Evolutionary conservation across 495 filamentous ascomycete species (phyloP), one percentile per base, ranked within the genome.

Genomic region (Aspergillus ellipticus): DNA sequence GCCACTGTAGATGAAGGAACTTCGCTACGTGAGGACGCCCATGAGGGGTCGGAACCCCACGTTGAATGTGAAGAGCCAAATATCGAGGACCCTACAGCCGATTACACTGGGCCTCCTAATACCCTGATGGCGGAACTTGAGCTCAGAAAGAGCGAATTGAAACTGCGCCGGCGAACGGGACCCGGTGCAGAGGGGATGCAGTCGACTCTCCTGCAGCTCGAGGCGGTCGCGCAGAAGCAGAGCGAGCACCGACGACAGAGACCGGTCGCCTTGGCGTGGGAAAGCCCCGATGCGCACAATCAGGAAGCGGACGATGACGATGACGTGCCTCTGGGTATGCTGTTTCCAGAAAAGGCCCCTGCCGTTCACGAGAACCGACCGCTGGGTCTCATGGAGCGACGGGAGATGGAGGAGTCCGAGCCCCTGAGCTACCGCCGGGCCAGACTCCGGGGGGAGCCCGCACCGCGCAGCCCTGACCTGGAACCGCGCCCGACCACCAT

Each of bases 121-220:
- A 98, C 94, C 1, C 79, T 98, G 0, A 81, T 98, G 19, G 95
- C 95, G 2, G 94, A 98, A 66, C 76, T 98, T 16, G 89, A 96
- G 68, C 74, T 94, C 46, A 85, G 94, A 24, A 97, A 97, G 66
- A 83, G 86, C 35, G 88, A 93, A 58, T 84, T 90, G 60, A 88
- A 89, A 67, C 77, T 82, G 45, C 83, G 94, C 42, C 90, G 81
- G 35, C 83, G 86, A 10, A 89, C 88, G 2, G 81, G 83, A 5
- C 75, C 83, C 22, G 83, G 78, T 31, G 79, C 82, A 1, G 83
- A 86, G 41, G 92, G 92, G 5, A 82, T 95, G 74, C 89, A 89
- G 42, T 86, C 87, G n/a, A 97, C 95, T 0, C 79, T 98, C 2
- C 79, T 98, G 2, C 82, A 98, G 66, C 79, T 97, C 43, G 93